A percentile compares a stretch with the other conserved stretches of the same genome.
Evolutionary conservation across 2,329 filamentous ascomycete species (phyloP).

Genomic region (Juglanconis oblonga): DNA sequence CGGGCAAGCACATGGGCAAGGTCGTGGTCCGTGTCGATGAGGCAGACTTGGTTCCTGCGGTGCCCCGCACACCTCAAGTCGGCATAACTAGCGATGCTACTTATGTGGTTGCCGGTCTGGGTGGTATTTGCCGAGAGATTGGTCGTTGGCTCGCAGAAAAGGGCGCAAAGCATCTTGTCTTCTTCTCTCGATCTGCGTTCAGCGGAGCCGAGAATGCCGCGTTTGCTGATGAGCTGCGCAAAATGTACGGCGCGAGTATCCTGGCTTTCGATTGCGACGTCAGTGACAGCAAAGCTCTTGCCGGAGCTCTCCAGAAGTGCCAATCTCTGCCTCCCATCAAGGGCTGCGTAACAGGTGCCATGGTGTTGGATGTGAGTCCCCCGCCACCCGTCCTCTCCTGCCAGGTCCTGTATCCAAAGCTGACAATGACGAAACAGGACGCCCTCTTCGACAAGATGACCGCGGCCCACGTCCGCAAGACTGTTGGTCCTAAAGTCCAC

Average conservation of each 20-base stretch:
- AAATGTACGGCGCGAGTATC: constrained; percentile 22
- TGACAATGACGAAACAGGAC: constrained; percentile 11
- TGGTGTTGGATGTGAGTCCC: constrained; percentile 29
- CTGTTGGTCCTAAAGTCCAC: constrained; percentile 14
- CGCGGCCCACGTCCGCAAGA: neutral
- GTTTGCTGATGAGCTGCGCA: constrained; percentile 23
- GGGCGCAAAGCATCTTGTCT: constrained; percentile 30
- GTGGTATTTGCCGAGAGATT: constrained; percentile 24
- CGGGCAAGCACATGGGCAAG: constrained; percentile 11
- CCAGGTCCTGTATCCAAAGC: neutral
- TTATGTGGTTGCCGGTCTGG: constrained; percentile 34
- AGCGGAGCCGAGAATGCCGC: constrained; percentile 15
- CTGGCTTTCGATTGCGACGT: constrained; percentile 27
- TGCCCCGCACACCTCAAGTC: constrained; percentile 1
- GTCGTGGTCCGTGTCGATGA: constrained; percentile 2
- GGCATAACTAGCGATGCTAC: constrained; percentile 20
- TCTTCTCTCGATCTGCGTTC: constrained; percentile 28
- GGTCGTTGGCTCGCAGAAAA: constrained; percentile 28
- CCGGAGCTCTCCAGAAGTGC: constrained; percentile 3
- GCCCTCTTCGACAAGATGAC: constrained; percentile 13
- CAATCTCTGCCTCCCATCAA: constrained; percentile 28
- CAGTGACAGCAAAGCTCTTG: constrained; percentile 21
- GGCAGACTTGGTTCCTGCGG: neutral
- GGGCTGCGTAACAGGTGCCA: constrained; percentile 40
- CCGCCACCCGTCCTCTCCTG: neutral